A percentile compares a stretch with the other conserved stretches of the same genome.
Conservation (phyloP, 2,329 filamentous ascomycete species). For the Pseudogymnoascus sp. region DNA sequence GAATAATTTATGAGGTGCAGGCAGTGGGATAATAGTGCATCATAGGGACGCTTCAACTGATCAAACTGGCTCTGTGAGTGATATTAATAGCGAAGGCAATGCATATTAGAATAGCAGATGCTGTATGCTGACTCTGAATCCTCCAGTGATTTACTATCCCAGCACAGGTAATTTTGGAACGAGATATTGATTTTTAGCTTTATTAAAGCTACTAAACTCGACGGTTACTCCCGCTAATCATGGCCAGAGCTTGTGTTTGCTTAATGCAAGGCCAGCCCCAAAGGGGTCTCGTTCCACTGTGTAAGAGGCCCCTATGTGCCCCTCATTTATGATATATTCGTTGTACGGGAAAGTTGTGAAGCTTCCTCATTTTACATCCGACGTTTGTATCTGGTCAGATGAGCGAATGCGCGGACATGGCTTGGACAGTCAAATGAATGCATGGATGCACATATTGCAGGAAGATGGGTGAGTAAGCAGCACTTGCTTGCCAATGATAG, state of each 20-base stretch:
- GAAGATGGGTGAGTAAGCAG: neutral
- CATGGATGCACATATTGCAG: neutral
- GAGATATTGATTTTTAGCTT: neutral
- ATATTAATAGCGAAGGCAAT: neutral
- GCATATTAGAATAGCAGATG: neutral
- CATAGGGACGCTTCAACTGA: neutral
- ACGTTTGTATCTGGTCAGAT: neutral
- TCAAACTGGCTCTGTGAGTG: neutral
- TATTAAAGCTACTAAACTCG: neutral
- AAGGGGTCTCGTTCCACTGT: neutral
- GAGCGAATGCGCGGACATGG: neutral
- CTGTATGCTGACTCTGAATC: neutral
- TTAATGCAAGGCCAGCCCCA: neutral
- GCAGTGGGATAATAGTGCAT: neutral
- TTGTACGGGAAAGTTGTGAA: slow-evolving; percentile 5
- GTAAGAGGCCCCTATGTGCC: neutral
- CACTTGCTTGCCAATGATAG: neutral
- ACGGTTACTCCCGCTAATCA: neutral
- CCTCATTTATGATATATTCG: neutral
- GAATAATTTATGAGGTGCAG: neutral
- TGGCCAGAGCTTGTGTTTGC: slow-evolving; percentile 2
- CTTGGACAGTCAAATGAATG: neutral
- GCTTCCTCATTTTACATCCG: neutral
- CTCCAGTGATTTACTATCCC: neutral
- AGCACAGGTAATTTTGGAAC: neutral